A percentile compares a stretch with the other conserved stretches of the same genome.
phyloP scores from a whole-genome alignment of 1,139 yeast genomes.

The Blastobotrys apis region DNA sequence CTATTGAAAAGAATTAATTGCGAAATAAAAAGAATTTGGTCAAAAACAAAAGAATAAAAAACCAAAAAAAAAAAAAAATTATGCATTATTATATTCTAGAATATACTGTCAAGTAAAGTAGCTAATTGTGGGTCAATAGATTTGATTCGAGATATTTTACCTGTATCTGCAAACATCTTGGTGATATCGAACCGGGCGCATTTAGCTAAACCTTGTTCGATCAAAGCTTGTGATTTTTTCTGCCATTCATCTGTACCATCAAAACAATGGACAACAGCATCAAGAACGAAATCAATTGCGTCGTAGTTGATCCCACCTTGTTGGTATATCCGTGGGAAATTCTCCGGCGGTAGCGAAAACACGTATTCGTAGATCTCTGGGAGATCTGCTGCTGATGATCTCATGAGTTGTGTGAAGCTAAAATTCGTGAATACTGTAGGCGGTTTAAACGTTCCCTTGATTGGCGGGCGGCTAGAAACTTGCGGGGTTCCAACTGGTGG shows the following conservation, averaged over 20 bases:
- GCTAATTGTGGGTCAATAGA: not conserved
- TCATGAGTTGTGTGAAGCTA: slow-evolving; percentile 23
- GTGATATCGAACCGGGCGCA: slow-evolving; percentile 21
- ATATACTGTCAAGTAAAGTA: not conserved
- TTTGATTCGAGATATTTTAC: slow-evolving; percentile 9
- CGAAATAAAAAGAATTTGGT: slow-evolving; percentile 1
- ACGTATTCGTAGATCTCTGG: slow-evolving; percentile 43
- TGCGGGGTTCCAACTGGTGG: not conserved
- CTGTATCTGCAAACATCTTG: slow-evolving; percentile 13
- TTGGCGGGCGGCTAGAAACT: not conserved
- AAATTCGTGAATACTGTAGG: slow-evolving; percentile 23
- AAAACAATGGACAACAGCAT: slow-evolving; percentile 37
- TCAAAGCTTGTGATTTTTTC: slow-evolving; percentile 14
- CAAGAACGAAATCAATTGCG: slow-evolving; percentile 49
- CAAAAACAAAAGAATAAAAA: not conserved
- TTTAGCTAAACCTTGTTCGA: slow-evolving; percentile 11
- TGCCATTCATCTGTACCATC: slow-evolving; percentile 9
- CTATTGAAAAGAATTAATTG: too few species aligned
- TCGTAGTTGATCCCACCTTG: slow-evolving; percentile 56
- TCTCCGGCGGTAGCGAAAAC: slow-evolving; percentile 34
- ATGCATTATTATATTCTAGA: not conserved
- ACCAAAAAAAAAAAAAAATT: not conserved
- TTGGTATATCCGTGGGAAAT: slow-evolving; percentile 39
- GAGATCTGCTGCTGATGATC: slow-evolving; percentile 23
- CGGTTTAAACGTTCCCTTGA: slow-evolving; percentile 11